Evolutionary conservation across 228 moss, liverwort and hornwort genomes (phyloP).

Genomic region (Sphagnum fallax): DNA sequence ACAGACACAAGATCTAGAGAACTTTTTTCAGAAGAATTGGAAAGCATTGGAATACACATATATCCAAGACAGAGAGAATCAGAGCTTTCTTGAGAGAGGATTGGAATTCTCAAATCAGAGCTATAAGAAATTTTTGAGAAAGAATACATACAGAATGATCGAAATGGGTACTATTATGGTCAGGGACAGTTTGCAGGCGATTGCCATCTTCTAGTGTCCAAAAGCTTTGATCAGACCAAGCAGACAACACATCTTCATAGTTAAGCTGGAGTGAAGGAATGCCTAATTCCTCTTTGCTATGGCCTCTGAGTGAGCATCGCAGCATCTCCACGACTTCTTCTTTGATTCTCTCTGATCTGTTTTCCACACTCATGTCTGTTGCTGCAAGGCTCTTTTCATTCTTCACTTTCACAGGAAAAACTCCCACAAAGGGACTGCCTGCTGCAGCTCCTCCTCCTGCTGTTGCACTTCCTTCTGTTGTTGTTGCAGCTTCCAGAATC

Average conservation of each 20-base stretch:
- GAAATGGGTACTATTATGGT: not conserved
- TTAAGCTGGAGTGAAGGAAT: slow-evolving; percentile 36
- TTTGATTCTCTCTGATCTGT: slow-evolving; percentile 31
- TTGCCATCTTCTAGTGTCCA: slow-evolving; percentile 44
- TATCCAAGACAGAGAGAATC: too few relatives aligned
- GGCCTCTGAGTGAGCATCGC: slow-evolving; percentile 21
- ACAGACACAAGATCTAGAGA: too few relatives aligned
- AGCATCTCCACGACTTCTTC: slow-evolving; percentile 41
- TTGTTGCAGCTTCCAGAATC: too few relatives aligned
- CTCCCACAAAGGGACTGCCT: slow-evolving; percentile 30
- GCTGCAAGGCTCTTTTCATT: slow-evolving; percentile 11
- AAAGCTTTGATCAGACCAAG: slow-evolving; percentile 50
- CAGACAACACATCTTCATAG: slow-evolving; percentile 53
- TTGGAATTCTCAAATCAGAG: too few relatives aligned
- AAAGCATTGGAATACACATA: too few relatives aligned
- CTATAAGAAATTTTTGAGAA: too few relatives aligned
- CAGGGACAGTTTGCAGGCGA: not conserved
- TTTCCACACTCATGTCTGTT: slow-evolving; percentile 13
- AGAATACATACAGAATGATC: slow-evolving; percentile 19
- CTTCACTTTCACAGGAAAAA: slow-evolving; percentile 33
- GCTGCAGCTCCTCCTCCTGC: too few relatives aligned
- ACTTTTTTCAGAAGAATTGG: too few relatives aligned
- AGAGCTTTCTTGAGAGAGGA: too few relatives aligned
- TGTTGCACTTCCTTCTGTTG: too few relatives aligned
- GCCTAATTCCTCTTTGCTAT: slow-evolving; percentile 14